Conservation (phyloP, 106 monocot species). For the Acanthochlamys bracteata region DNA sequence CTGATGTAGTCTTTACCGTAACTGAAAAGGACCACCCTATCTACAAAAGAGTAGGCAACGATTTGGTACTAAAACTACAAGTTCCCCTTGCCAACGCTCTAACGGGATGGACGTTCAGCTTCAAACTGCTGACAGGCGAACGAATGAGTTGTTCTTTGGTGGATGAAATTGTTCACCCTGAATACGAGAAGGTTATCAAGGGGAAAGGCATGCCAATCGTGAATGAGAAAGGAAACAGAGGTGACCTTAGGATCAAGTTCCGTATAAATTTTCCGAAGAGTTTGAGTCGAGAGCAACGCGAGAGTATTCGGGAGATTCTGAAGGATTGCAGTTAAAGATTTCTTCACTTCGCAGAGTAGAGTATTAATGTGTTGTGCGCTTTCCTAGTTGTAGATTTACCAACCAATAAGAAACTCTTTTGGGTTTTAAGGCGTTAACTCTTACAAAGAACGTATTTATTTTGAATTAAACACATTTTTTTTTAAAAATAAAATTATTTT, state of each 20-base stretch:
- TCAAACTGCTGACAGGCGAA: slow-evolving; percentile 47
- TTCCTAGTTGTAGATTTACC: too few species aligned
- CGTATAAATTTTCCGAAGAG: slow-evolving; percentile 34
- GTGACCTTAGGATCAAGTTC: slow-evolving; percentile 61
- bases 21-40: slow-evolving; percentile 51
- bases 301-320: slow-evolving; percentile 22
- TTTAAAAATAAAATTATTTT: too few species aligned
- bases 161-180: slow-evolving; percentile 56
- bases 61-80: slow-evolving; percentile 55
- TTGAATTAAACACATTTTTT: too few species aligned
- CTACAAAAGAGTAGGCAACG: slow-evolving; percentile 62
- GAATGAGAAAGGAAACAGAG: slow-evolving; percentile 30
- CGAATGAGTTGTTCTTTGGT: slow-evolving; percentile 39
- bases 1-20: slow-evolving; percentile 45
- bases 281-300: slow-evolving; percentile 31
- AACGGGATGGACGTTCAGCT: slow-evolving; percentile 59
- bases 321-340: slow-evolving; percentile 23
- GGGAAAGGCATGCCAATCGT: slow-evolving; percentile 68
- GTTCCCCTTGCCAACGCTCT: slow-evolving; percentile 61
- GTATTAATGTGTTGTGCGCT: too few species aligned
- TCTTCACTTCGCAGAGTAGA: too few species aligned
- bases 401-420: too few species aligned
- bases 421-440: too few species aligned
- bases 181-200: slow-evolving; percentile 55
- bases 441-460: too few species aligned